Percentiles rank a stretch among this genome's conserved stretches.
phyloP scores from a whole-genome alignment of 306 rosid genomes.

The Herpetospermum pedunculosum region DNA sequence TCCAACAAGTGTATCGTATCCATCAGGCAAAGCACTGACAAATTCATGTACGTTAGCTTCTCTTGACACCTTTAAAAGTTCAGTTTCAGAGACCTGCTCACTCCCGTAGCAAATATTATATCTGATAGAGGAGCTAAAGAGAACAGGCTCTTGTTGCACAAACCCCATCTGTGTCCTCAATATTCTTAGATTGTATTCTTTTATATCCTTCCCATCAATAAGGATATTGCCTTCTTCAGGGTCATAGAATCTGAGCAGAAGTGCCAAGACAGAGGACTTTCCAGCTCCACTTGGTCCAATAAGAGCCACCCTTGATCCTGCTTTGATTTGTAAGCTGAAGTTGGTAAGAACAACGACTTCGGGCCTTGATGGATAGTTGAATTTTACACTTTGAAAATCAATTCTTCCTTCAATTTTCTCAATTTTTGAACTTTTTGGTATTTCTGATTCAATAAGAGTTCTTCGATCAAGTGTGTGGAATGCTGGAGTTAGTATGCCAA shows the following conservation, averaged over 20 bases:
- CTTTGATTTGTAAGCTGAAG: slow-evolving; percentile 58
- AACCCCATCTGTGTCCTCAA: slow-evolving; percentile 65
- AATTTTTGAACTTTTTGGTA: slow-evolving; percentile 27
- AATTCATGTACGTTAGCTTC: slow-evolving; percentile 77
- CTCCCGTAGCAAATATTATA: slow-evolving; percentile 66
- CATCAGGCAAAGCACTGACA: slow-evolving; percentile 57
- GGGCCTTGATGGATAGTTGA: slow-evolving; percentile 67
- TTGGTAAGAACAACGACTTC: slow-evolving; percentile 44
- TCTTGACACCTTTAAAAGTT: slow-evolving; percentile 48
- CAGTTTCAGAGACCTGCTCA: slow-evolving; percentile 52
- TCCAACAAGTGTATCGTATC: slow-evolving; percentile 65
- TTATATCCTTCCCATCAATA: slow-evolving; percentile 56
- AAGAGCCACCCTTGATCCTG: slow-evolving; percentile 60
- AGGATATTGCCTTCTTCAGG: slow-evolving; percentile 47
- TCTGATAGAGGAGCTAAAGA: slow-evolving; percentile 61
- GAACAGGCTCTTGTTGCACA: slow-evolving; percentile 86
- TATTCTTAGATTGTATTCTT: slow-evolving; percentile 63
- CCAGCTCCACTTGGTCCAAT: slow-evolving; percentile 90
- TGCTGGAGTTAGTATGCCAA: slow-evolving; percentile 61
- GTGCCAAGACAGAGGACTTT: slow-evolving; percentile 66
- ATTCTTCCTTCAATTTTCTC: slow-evolving; percentile 44
- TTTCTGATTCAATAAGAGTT: slow-evolving; percentile 61
- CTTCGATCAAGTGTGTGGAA: slow-evolving; percentile 64
- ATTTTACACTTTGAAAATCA: slow-evolving; percentile 43
- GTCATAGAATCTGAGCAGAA: slow-evolving; percentile 65